Evolutionary conservation across 305 asterid genomes (phyloP).

Genomic region (Solanum hybrid): DNA sequence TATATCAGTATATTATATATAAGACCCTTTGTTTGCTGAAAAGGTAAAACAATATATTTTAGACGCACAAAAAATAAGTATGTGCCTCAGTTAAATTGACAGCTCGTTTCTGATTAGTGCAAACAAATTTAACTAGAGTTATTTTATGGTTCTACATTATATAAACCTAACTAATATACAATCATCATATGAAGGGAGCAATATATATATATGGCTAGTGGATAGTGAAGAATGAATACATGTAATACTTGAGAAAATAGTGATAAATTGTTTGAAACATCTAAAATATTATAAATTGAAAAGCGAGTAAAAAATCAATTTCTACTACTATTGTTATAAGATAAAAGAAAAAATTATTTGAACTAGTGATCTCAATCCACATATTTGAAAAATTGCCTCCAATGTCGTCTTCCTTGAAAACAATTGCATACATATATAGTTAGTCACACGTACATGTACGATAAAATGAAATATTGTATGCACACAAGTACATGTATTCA

Average conservation of each 20-base stretch:
- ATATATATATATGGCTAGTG: not conserved
- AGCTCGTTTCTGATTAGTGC: not conserved
- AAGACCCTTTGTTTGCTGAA: not conserved
- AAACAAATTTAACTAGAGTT: not conserved
- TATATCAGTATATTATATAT: not conserved
- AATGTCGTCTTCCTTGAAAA: not conserved
- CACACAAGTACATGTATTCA: not conserved
- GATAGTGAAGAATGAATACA: not conserved
- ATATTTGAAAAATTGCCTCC: not conserved
- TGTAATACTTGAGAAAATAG: not conserved
- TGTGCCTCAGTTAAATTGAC: not conserved
- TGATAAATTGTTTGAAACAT: not conserved
- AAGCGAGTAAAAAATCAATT: not conserved
- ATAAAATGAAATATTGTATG: not conserved
- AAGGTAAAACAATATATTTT: not conserved
- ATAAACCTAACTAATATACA: not conserved
- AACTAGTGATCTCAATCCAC: not conserved
- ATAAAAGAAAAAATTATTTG: not conserved
- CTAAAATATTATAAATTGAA: not conserved
- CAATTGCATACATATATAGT: not conserved
- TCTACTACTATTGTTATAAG: not conserved
- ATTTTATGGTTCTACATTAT: not conserved
- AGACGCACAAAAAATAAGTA: not conserved
- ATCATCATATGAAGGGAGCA: not conserved
- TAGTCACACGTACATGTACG: not conserved